Evolutionary conservation across 257 asterid genomes (phyloP), one percentile per base, ranked within the genome.

Genomic region (Solanum gracilifrons): DNA sequence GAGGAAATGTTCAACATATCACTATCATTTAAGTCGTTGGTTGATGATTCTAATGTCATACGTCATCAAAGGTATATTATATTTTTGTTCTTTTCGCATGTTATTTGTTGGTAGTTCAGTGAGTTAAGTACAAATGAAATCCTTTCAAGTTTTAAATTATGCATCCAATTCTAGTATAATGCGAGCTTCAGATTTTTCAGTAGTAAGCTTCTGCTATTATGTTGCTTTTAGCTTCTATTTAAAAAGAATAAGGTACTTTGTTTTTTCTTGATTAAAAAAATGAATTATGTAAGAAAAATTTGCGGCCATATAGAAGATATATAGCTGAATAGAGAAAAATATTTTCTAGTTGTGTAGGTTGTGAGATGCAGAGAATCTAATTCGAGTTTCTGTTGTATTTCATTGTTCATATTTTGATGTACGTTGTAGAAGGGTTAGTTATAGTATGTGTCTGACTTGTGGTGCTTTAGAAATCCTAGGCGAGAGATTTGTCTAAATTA

Each of bases 1-100:
- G 91, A 92, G 89, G 98, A 97, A 90, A 93, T 89, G 89, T 41
- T 88, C 80, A 92, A 92, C 88, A 90, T 97, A 87, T 82, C 86
- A 76, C 91, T 94, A 35, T 90, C 92, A 25, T 92, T 95, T 89
- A 87, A 89, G 84, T 93, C 96, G 9, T 87, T 91, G 71, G 71
- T 89, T 88, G 96, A 94, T 87, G 95, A 90, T 88, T 90, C 94
- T 92, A 93, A 88, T 92, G 92, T 82, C 64, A 88, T 91, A 88
- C 74, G 88, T 88, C 32, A 90, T 91, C 64, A 91, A 87, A 91
- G 94, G 96, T 94, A 92, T 39, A 39, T 55, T 74, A 85, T 33
- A 27, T 37, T 31, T 73, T 7, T 82, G 21, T 77, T 51, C 43
- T 51, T 15, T 21, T 88, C 37, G 27, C 55, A 62, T 64, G 32